Percentiles rank a stretch among this genome's conserved stretches.
These are phyloP conservation scores for Salix viminalis DNA, from an alignment of 345 rosid species.

Conservation along the genomic window DNA sequence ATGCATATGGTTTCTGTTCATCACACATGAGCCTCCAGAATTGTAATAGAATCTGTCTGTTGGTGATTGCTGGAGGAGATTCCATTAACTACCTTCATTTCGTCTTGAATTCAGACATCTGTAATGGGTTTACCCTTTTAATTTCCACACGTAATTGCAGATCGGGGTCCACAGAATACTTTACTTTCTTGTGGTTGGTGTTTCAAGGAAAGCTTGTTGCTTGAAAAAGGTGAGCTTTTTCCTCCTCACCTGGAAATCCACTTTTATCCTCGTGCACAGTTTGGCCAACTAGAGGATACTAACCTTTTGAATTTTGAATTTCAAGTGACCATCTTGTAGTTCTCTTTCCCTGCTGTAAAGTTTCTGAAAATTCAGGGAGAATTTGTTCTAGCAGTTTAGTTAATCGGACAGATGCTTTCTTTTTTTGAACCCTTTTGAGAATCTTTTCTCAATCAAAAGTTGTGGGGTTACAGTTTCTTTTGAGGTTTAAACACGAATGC, in stretches of 20 bases:
- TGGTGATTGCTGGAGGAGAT: too few species aligned
- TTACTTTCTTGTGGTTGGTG: neutral
- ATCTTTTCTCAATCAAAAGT: neutral
- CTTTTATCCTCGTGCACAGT: neutral
- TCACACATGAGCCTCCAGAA: too few species aligned
- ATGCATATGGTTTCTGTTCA: neutral
- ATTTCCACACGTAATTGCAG: neutral
- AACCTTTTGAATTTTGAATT: too few species aligned
- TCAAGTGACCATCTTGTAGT: too few species aligned
- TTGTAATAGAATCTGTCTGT: too few species aligned
- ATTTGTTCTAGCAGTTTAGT: too few species aligned
- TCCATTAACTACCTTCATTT: neutral
- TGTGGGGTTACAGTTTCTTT: neutral
- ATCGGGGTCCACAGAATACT: neutral
- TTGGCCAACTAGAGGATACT: neutral
- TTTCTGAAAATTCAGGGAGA: too few species aligned
- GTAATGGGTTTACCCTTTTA: neutral
- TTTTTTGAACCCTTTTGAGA: neutral
- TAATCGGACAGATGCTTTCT: too few species aligned
- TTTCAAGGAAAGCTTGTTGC: neutral
- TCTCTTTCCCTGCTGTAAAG: too few species aligned
- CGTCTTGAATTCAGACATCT: neutral
- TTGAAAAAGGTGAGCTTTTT: neutral
- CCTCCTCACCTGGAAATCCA: neutral
- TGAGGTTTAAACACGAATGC: neutral